A percentile compares a stretch with the other conserved stretches of the same genome.
Evolutionary conservation across 352 stramenopile species (phyloP).

Genomic region (Phytophthora multivora): DNA sequence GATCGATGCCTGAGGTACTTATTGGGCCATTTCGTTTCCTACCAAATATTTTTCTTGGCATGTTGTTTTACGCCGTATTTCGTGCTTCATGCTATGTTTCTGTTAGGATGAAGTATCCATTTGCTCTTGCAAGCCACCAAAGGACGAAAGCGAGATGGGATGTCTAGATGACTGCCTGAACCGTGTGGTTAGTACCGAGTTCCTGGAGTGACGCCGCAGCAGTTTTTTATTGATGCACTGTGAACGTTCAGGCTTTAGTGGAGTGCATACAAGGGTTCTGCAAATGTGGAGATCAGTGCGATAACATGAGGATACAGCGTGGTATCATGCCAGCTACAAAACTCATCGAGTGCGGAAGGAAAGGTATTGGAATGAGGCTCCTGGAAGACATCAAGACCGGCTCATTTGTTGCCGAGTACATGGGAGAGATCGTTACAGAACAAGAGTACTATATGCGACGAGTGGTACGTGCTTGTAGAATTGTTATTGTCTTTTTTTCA

Average conservation of each 20-base stretch:
- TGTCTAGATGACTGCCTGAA: slow-evolving; percentile 83
- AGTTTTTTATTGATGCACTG: background rate
- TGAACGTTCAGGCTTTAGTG: slow-evolving; percentile 52
- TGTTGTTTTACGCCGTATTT: too few relatives aligned
- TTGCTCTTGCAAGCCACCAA: slow-evolving; percentile 56
- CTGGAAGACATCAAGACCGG: slow-evolving; percentile 55
- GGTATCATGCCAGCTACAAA: slow-evolving; percentile 56
- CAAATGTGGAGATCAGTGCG: slow-evolving; percentile 64
- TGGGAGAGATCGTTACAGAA: slow-evolving; percentile 86
- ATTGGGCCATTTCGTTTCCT: background rate
- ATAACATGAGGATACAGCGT: slow-evolving; percentile 80
- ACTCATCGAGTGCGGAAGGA: slow-evolving; percentile 62
- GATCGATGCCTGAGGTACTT: slow-evolving; percentile 49
- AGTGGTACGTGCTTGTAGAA: slow-evolving; percentile 44
- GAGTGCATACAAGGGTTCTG: slow-evolving; percentile 69
- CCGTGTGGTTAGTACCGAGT: slow-evolving; percentile 48
- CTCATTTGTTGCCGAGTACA: slow-evolving; percentile 83
- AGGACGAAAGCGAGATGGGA: slow-evolving; percentile 40
- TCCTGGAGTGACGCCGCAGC: background rate
- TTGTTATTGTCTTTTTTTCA: background rate
- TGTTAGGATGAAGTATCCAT: slow-evolving; percentile 74
- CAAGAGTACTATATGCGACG: slow-evolving; percentile 81
- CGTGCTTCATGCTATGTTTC: too few relatives aligned
- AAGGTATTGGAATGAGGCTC: slow-evolving; percentile 63
- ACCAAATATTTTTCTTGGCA: too few relatives aligned